Evolutionary conservation across 257 asterid species (phyloP).

Genomic region (Anisodus acutangulus): DNA sequence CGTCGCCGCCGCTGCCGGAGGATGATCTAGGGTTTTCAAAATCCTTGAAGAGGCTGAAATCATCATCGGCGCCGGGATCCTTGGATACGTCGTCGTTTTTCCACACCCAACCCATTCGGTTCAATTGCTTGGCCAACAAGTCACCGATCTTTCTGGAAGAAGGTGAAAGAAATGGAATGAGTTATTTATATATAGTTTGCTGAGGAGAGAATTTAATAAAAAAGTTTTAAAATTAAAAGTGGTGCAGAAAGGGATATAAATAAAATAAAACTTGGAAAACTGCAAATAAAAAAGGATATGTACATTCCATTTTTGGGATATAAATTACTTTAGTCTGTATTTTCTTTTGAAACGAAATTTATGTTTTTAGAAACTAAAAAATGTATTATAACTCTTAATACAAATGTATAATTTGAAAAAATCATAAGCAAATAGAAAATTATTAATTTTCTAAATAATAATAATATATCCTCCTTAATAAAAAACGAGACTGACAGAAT

Average conservation of each 20-base stretch:
- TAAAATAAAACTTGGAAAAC: not conserved
- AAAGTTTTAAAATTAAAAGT: not conserved
- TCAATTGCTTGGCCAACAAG: constrained; percentile 25
- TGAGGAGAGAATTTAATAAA: not conserved
- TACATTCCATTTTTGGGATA: not conserved
- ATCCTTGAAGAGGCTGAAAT: constrained; percentile 5
- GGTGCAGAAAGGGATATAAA: not conserved
- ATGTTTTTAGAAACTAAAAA: no score
- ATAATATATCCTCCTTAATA: no score
- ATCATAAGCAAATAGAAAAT: no score
- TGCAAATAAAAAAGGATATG: not conserved
- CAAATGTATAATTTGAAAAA: no score
- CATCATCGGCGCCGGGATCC: constrained; percentile 24
- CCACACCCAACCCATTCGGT: constrained; percentile 73
- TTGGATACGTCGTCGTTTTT: constrained; percentile 38
- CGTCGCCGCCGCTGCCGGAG: not conserved
- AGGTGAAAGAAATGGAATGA: not conserved
- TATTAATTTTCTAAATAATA: no score
- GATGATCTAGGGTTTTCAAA: constrained; percentile 27
- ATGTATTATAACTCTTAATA: no score
- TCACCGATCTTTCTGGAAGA: constrained; percentile 13
- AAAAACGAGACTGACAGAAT: no score
- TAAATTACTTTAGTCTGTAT: not conserved
- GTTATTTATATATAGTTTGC: not conserved
- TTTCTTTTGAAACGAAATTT: no score